These are phyloP conservation scores for Pyrus communis DNA, from an alignment of 306 rosid species.

Conservation along the genomic window DNA sequence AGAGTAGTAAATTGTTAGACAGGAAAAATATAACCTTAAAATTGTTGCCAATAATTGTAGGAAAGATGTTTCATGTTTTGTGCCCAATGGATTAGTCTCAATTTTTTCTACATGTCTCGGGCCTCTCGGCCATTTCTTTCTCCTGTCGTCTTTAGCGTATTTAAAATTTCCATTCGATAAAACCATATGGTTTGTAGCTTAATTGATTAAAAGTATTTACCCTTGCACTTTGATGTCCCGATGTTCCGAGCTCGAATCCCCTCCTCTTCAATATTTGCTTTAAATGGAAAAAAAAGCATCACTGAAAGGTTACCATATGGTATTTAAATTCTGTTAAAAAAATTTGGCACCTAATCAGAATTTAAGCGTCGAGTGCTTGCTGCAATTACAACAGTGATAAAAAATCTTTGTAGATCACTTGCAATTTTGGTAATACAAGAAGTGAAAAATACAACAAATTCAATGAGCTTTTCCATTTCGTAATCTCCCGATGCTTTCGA, in stretches of 20 bases:
- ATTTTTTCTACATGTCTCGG: neutral
- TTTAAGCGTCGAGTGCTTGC: neutral
- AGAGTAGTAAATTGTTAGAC: conserved; percentile 23
- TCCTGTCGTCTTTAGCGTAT: neutral
- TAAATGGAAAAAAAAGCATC: neutral
- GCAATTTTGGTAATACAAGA: neutral
- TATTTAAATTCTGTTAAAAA: neutral
- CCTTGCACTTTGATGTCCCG: neutral
- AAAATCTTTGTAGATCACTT: neutral
- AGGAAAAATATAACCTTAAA: neutral
- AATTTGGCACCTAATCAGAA: neutral
- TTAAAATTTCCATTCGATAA: too few species aligned
- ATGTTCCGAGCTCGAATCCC: neutral
- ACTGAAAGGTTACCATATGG: neutral
- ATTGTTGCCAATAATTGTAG: conserved; percentile 34
- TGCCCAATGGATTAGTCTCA: neutral
- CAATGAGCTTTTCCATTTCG: neutral
- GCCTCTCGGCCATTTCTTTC: neutral
- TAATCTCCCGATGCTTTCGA: neutral
- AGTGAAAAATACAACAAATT: neutral
- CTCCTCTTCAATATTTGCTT: too few species aligned
- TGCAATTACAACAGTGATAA: neutral
- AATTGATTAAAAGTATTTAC: too few species aligned
- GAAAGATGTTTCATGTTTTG: neutral
- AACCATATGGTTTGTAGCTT: too few species aligned